Conservation (phyloP, 176 grass and related monocot species). For the Aegilops speltoides region DNA sequence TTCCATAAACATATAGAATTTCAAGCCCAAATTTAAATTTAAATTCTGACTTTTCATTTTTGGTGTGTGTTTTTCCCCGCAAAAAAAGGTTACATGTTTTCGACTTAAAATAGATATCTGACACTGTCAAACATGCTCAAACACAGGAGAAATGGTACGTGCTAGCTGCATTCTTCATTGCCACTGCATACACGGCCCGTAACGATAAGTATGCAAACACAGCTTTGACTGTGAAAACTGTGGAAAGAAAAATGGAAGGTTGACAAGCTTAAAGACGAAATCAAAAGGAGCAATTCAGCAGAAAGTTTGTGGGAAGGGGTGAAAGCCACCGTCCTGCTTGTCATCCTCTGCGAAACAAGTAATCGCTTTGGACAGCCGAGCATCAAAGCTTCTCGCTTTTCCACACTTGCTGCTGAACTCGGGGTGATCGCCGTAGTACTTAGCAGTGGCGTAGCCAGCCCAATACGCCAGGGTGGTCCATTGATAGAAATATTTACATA, state of each 20-base stretch:
- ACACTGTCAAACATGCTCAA: neutral
- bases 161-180: neutral
- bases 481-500: no score
- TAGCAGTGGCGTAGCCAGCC: no score
- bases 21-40: no score
- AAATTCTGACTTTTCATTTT: no score
- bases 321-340: slow-evolving; percentile 37
- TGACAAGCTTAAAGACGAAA: slow-evolving; percentile 38
- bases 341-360: slow-evolving; percentile 24
- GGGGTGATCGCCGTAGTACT: no score
- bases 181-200: slow-evolving; percentile 7
- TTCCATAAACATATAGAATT: no score
- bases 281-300: slow-evolving; percentile 40
- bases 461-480: no score
- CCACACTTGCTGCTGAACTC: neutral
- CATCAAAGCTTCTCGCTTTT: slow-evolving; percentile 5
- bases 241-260: slow-evolving; percentile 47
- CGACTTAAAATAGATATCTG: no score
- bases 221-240: slow-evolving; percentile 23
- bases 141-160: neutral
- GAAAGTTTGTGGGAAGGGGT: slow-evolving; percentile 51
- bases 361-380: slow-evolving; percentile 24
- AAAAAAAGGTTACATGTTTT: no score
- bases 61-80: no score
- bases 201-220: neutral